Evolutionary conservation across 805 yeast genomes (phyloP).

Genomic region (Yarrowia divulgata): DNA sequence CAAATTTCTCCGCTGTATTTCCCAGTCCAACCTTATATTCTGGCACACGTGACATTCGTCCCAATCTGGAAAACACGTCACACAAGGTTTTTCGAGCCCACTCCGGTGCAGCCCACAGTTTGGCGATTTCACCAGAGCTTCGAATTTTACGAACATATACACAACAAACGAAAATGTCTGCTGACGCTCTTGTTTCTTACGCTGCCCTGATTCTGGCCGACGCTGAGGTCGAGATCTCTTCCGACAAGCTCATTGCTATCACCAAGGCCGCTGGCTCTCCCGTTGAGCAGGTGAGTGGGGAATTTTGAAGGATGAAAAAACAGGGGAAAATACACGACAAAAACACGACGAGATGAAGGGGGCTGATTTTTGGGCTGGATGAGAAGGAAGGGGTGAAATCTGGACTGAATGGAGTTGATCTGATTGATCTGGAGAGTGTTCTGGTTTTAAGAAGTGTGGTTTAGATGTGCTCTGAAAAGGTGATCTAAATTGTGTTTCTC

Average conservation of each 20-base stretch:
- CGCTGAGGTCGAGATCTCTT: conserved; percentile 91
- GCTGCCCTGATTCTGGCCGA: conserved; percentile 99
- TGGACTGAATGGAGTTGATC: too few species aligned
- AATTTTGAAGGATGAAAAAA: background rate
- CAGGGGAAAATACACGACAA: too few species aligned
- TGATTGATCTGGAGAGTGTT: background rate
- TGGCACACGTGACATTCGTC: conserved; percentile 3
- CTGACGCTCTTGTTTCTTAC: conserved; percentile 40
- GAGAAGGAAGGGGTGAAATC: too few species aligned
- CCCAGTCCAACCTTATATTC: background rate
- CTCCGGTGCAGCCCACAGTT: conserved; percentile 34
- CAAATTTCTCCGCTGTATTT: background rate
- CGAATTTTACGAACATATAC: conserved; percentile 34
- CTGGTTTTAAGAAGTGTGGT: background rate
- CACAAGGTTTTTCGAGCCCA: conserved; percentile 37
- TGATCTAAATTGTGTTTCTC: background rate
- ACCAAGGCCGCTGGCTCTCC: conserved; percentile 80
- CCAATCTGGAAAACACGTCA: conserved; percentile 34
- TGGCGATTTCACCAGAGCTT: conserved; percentile 38
- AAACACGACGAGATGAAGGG: too few species aligned
- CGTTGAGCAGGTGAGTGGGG: conserved; percentile 39
- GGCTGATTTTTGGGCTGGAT: too few species aligned
- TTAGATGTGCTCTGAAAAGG: background rate
- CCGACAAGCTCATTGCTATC: conserved; percentile 81
- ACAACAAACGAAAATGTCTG: conserved; percentile 39